Base-by-base conservation (phyloP, 805 yeast species). In the Yamadazyma endophytica region DNA sequence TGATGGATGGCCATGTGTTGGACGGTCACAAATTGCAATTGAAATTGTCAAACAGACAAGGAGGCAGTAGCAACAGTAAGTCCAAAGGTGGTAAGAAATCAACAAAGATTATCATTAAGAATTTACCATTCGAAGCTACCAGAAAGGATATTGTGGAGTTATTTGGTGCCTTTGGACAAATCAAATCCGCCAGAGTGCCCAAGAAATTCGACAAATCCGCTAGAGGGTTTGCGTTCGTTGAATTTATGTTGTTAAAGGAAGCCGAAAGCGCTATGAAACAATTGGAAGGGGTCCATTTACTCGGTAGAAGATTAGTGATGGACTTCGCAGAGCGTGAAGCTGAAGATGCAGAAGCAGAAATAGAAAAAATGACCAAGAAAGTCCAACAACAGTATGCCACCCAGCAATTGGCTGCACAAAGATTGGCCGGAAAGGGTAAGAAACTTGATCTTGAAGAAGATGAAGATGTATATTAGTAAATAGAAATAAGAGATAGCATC, bases 161-260 rank as follows among this genome's bases (percentile, higher is more conserved):
- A 43, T 89, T 92, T 61, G 88, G 92, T 36, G 81, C 97, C 1
- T 92, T 90, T 63, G 98, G 98, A 36, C 89, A 85, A 60, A 69
- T 92, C 50, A 86, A 89, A 50, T 84, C 97, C 2, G 96, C 89
- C 25, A 79, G 98, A 52, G 90, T 92, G 29, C 98, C 98, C 19
- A 83, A 84, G 75, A 92, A 92, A 57, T 89, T 90, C 65, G 95
- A 92, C 70, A 84, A 82, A 53, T 74, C 87, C 21, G 95, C 97
- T 9, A 79, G 98, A 55, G 98, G 98, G 54, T 92, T 92, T 68
- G 98, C 97, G 0, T 92, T 92, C 57, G 96, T 94, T 27, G 98
- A 92, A 61, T 92, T 83, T 53, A 67, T 83, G 8, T 65, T 92
- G 24, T 72, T 85, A 14, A 60, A 86, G 56, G 98, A 92, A 58